phyloP scores from a whole-genome alignment of 495 filamentous ascomycete genomes.

The Penicillium turbatum region DNA sequence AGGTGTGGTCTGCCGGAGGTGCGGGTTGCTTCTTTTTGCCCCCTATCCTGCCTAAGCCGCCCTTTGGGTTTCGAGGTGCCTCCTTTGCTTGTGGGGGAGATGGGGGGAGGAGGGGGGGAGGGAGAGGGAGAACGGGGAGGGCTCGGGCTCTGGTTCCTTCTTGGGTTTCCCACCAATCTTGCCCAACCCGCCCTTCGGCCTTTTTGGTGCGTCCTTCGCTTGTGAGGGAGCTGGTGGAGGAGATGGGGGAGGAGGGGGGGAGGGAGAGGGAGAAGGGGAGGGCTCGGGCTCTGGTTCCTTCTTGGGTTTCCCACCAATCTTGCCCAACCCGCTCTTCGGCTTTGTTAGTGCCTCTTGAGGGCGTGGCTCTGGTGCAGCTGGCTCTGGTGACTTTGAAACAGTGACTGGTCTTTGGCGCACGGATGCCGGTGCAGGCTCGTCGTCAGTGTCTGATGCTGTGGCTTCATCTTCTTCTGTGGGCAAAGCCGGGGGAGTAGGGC shows the following conservation, averaged over 20 bases:
- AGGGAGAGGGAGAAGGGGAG: constrained; percentile 3
- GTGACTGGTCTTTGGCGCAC: constrained; percentile 1
- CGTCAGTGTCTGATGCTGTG: constrained; percentile 24
- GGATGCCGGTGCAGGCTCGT: constrained; percentile 5
- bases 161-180: not conserved
- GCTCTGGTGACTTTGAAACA: constrained; percentile 5
- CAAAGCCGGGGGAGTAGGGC: not conserved
- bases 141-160: not conserved
- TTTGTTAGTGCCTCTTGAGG: constrained; percentile 13
- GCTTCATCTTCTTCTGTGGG: constrained; percentile 7
- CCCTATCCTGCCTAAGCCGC: constrained; percentile 35
- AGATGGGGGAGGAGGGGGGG: constrained; percentile 2
- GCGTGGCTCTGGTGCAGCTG: not conserved
- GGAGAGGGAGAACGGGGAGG: not conserved
- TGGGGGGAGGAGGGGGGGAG: not conserved
- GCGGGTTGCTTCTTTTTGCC: constrained; percentile 32
- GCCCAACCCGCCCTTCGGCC: not conserved
- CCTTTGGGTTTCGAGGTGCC: constrained; percentile 19
- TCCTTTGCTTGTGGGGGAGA: constrained; percentile 3
- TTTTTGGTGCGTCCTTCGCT: not conserved
- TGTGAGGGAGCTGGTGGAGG: not conserved
- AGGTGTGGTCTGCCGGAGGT: not conserved
- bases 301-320: constrained; percentile 36
- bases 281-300: constrained; percentile 15
- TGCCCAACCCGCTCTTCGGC: constrained; percentile 25